Evolutionary conservation across 441 rosid species (phyloP), one percentile per base, ranked within the genome.

Genomic region (Adansonia madagascariensis): DNA sequence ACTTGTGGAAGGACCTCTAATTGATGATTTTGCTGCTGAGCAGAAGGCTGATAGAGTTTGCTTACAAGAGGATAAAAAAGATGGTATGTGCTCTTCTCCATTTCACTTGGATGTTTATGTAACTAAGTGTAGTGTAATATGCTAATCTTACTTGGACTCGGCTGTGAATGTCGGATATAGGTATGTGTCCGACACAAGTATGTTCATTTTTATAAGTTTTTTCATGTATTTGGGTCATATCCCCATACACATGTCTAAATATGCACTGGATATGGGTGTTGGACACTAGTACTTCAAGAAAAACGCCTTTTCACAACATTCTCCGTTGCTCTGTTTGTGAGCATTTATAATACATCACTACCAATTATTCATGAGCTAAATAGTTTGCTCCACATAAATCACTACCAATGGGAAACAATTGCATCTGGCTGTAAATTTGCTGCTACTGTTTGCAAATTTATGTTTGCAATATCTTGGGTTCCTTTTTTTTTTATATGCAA

Each of bases 1-100:
- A 60, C 47, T 75, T 1, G 90, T 84, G 57, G 62, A 18, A 73
- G 84, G 69, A 71, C 88, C 87, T 68, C 85, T 69, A 15, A 61
- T 18, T 57, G 87, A 86, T 77, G 5, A 27, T 27, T 27, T 10
- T 63, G 59, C 44, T 74, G 35, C 62, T 46, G 82, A 84, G 74
- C 74, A 22, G 61, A 74, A 74, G 79, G 65, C 78, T 75, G 27
- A 35, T 43, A 41, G 66, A 20, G 59, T 77, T 73, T 7, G 2
- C 62, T 24, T 75, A 55, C 74, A 70, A 70, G 73, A 73, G 69
- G 80, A 80, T 24, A 71, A 68, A 49, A 75, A 76, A 11, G 50
- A 77, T 12, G 84, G 89, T 90, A 79, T 63, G 55, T 46, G 39
- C 47, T 66, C 62, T 22, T 24, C 60, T 60, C 77, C 44, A 11